These are phyloP conservation scores for Ceratocystis colombiana DNA, from an alignment of 2,329 filamentous ascomycete genomes.

Conservation along the genomic window DNA sequence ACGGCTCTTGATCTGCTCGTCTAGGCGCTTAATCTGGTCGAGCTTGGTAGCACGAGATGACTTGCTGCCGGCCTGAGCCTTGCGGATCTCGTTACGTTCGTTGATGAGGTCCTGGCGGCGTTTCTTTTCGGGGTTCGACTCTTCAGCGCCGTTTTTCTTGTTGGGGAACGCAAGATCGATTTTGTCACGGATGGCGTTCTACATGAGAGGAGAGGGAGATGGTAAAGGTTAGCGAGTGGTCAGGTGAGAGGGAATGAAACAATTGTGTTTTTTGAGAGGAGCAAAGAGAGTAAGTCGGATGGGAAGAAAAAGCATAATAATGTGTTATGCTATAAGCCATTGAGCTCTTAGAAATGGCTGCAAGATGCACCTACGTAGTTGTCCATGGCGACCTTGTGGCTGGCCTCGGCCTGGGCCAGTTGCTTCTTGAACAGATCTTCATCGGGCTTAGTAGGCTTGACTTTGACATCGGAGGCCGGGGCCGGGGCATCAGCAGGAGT, in stretches of 20 bases:
- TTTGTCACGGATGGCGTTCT: constrained; percentile 84
- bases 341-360: not conserved
- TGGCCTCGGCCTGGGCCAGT: constrained; percentile 75
- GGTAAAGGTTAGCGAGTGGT: constrained; percentile 21
- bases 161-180: constrained; percentile 70
- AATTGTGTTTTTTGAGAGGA: not conserved
- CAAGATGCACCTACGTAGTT: constrained; percentile 34
- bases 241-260: not conserved
- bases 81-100: constrained; percentile 72
- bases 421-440: constrained; percentile 72
- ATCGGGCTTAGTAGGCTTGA: constrained; percentile 69
- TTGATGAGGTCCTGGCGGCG: constrained; percentile 75
- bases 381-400: constrained; percentile 66
- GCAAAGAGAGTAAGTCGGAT: not conserved
- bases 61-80: constrained; percentile 83
- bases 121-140: constrained; percentile 59
- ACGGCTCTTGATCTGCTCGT: constrained; percentile 76
- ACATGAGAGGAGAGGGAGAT: constrained; percentile 25
- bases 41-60: constrained; percentile 63
- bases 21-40: constrained; percentile 86
- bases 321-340: not conserved
- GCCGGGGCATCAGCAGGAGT: constrained; percentile 39
- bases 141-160: constrained; percentile 64
- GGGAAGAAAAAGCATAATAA: constrained; percentile 22
- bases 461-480: constrained; percentile 34